Evolutionary conservation across 2,329 filamentous ascomycete species (phyloP).

Genomic region (Cadophora sp.): DNA sequence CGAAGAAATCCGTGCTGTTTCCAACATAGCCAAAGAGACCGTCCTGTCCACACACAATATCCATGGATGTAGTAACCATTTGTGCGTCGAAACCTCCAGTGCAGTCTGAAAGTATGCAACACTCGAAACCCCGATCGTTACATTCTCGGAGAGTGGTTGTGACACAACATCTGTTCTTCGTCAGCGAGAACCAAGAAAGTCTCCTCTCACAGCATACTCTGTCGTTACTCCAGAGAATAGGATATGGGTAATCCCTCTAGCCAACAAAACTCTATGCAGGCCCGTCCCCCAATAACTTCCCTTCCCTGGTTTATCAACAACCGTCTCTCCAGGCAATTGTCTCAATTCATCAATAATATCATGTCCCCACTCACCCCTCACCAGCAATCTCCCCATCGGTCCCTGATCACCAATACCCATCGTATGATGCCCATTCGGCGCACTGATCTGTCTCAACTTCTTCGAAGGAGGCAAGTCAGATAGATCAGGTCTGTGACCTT

Average conservation of each 20-base stretch:
- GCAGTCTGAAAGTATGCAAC: constrained; percentile 58
- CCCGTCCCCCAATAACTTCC: constrained; percentile 64
- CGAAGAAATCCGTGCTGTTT: constrained; percentile 50
- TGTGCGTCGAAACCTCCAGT: constrained; percentile 56
- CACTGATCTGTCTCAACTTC: constrained; percentile 55
- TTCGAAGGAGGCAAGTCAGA: constrained; percentile 61
- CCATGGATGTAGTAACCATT: constrained; percentile 55
- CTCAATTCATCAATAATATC: constrained; percentile 57
- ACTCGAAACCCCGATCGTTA: constrained; percentile 66
- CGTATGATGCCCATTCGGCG: constrained; percentile 50
- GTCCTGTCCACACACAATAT: constrained; percentile 58
- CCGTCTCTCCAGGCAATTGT: constrained; percentile 42
- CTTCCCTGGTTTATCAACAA: constrained; percentile 52
- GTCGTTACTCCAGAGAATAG: constrained; percentile 64
- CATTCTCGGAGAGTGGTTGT: constrained; percentile 62
- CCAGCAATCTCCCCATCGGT: constrained; percentile 62
- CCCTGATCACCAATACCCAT: constrained; percentile 59
- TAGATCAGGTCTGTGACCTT: constrained; percentile 61
- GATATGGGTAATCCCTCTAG: constrained; percentile 62
- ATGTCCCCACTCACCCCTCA: constrained; percentile 64
- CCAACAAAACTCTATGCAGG: constrained; percentile 59
- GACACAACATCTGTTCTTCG: constrained; percentile 55
- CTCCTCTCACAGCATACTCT: constrained; percentile 46
- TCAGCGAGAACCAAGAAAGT: constrained; percentile 19
- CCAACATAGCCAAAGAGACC: constrained; percentile 58